Evolutionary conservation across 345 rosid species (phyloP).

Genomic region (Sisymbrium irio): DNA sequence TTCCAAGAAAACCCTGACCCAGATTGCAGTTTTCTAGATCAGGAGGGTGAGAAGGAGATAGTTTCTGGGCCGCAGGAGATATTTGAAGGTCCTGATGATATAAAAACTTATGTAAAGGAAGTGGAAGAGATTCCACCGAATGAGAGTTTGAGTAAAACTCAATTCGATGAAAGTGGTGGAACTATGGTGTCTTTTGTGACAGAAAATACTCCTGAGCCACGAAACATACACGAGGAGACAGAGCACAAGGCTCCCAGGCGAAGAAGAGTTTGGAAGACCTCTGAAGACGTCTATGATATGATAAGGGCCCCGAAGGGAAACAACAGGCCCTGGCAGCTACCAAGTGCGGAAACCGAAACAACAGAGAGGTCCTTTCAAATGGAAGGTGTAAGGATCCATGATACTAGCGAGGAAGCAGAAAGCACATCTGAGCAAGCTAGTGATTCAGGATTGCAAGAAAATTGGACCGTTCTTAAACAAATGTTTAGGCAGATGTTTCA

Average conservation of each 20-base stretch:
- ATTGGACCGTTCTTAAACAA: slow-evolving; percentile 35
- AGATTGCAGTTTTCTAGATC: slow-evolving; percentile 31
- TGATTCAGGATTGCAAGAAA: slow-evolving; percentile 39
- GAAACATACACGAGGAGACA: slow-evolving; percentile 11
- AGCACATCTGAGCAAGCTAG: slow-evolving; percentile 35
- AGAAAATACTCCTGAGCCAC: slow-evolving; percentile 19
- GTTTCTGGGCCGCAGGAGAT: slow-evolving; percentile 27
- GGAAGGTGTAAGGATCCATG: slow-evolving; percentile 23
- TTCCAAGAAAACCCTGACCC: slow-evolving; percentile 27
- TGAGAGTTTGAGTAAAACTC: slow-evolving; percentile 24
- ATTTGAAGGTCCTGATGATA: slow-evolving; percentile 26
- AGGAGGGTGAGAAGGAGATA: slow-evolving; percentile 37
- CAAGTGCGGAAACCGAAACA: slow-evolving; percentile 18
- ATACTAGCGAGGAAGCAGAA: slow-evolving; percentile 27
- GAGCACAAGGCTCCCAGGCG: slow-evolving; percentile 36
- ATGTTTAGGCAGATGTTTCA: slow-evolving; percentile 44
- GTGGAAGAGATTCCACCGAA: slow-evolving; percentile 36
- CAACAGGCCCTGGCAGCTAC: slow-evolving; percentile 30
- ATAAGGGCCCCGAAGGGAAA: slow-evolving; percentile 28
- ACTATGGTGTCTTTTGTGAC: slow-evolving; percentile 27
- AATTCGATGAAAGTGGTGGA: slow-evolving; percentile 20
- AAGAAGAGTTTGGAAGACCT: slow-evolving; percentile 39
- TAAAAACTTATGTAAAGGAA: slow-evolving; percentile 31
- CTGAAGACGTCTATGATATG: slow-evolving; percentile 36
- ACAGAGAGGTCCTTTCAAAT: slow-evolving; percentile 17